phyloP scores from a whole-genome alignment of 148 eudicot genomes.

The Cornus suecica region DNA sequence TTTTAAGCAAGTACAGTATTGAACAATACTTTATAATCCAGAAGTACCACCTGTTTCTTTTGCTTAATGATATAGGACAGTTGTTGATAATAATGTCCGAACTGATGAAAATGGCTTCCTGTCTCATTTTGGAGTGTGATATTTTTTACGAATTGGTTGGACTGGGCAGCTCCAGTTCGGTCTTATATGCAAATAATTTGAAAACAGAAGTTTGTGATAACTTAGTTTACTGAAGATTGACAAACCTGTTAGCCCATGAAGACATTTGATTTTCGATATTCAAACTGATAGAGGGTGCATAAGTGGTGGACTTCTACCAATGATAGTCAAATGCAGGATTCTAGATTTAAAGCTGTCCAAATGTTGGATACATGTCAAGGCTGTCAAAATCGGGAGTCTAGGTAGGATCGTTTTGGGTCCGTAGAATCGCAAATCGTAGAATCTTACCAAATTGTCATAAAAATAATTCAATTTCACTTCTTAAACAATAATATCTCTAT shows the following conservation, averaged over 20 bases:
- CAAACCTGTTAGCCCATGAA: not conserved
- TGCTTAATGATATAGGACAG: not conserved
- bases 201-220: not conserved
- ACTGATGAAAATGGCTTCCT: not conserved
- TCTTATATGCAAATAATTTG: not conserved
- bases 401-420: no score
- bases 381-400: no score
- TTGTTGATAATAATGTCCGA: not conserved
- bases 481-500: no score
- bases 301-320: no score
- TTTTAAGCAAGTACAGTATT: not conserved
- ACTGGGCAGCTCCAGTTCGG: not conserved
- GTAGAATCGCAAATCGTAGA: no score
- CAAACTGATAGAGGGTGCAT: no score
- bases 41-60: not conserved
- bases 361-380: no score
- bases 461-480: no score
- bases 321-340: no score
- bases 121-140: conserved; percentile 2
- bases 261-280: not conserved
- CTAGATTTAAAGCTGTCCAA: no score
- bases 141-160: not conserved
- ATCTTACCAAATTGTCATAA: no score
- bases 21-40: not conserved
- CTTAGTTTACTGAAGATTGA: not conserved